Base-by-base conservation (phyloP, 352 stramenopile species). In the Pythium brassicae region DNA sequence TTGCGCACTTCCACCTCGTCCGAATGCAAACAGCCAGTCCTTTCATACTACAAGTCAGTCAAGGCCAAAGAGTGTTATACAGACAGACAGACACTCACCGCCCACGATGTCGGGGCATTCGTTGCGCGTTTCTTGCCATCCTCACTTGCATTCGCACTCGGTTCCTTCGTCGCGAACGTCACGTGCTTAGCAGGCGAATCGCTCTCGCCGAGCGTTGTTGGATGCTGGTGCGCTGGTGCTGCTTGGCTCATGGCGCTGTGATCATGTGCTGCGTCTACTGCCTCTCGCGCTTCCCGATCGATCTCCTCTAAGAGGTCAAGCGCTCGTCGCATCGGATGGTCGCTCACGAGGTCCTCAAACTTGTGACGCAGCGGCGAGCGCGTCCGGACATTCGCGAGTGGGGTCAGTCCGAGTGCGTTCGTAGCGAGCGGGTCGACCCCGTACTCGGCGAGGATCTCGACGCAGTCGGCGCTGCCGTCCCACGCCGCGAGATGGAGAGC, bases 381-480 rank as follows among this genome's bases (percentile, higher is more conserved):
- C 23, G 71, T 85, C 63, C 76, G 79, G 48, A 88, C 51, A 25
- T 90, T 90, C 6, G 63, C 64, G 4, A 88, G 65, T 19, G 76
- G 67, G 15, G 75, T 83, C 14, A 86, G 48, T 0, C 72, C 77
- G 11, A 78, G 76, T 14, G 50, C 59, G 58, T 90, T 90, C 20
- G 53, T 71, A 14, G 55, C 55, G 42, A 80, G 57, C 12, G 73
- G 55, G 47, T 86, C 76, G 2, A 83, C 48, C 4, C 72, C 78
- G 50, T 91, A 91, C 49, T 91, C 76, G 17, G 85, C 53, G 17
- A 93, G 47, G 50, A 93, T 87, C 37, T 70, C 57, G 9, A 89
- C 69, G 47, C 78, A 89, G 11, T 70, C 71, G 22, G 81, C 65
- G 45, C 72, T 88, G 3, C 76, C 76, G 35, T 88, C 74, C 72